Evolutionary conservation across 176 grass and related monocot species (phyloP).

Genomic region (Tuctoria greenei): DNA sequence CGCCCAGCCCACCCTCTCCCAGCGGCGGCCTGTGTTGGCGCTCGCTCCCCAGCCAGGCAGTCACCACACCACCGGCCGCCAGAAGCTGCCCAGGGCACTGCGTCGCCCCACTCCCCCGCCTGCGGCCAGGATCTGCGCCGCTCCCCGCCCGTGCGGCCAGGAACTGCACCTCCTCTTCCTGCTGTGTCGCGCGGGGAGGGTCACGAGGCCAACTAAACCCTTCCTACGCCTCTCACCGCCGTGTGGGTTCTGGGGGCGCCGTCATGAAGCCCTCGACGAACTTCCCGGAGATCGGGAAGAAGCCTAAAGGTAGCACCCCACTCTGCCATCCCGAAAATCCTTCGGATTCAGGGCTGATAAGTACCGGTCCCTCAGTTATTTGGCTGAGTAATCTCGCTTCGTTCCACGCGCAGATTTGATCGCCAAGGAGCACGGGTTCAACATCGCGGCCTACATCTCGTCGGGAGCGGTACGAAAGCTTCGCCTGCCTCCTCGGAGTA

Average conservation of each 20-base stretch:
- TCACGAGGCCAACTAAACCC: slow-evolving; percentile 29
- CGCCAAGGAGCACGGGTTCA: slow-evolving; percentile 72
- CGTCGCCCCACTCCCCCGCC: too few relatives aligned
- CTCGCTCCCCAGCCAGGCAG: too few relatives aligned
- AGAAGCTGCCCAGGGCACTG: too few relatives aligned
- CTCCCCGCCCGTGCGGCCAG: too few relatives aligned
- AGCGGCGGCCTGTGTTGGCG: too few relatives aligned
- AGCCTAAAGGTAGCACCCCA: slow-evolving; percentile 57
- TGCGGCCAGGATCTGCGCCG: too few relatives aligned
- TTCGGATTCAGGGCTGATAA: not conserved
- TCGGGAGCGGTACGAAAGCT: slow-evolving; percentile 43
- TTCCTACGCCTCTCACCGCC: slow-evolving; percentile 3
- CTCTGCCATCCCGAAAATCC: not conserved
- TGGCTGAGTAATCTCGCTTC: slow-evolving; percentile 14
- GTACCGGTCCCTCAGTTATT: not conserved
- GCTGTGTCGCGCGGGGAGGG: not conserved
- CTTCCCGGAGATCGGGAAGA: slow-evolving; percentile 74
- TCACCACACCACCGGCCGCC: too few relatives aligned
- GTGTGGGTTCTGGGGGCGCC: slow-evolving; percentile 33
- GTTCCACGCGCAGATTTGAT: slow-evolving; percentile 53
- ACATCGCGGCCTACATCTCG: slow-evolving; percentile 64
- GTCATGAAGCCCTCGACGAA: slow-evolving; percentile 69
- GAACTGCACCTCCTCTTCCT: not conserved
- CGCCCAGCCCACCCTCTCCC: too few relatives aligned
- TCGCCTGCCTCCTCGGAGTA: slow-evolving; percentile 5